Evolutionary conservation across 495 filamentous ascomycete genomes (phyloP).

Genomic region (Monascus purpureus): DNA sequence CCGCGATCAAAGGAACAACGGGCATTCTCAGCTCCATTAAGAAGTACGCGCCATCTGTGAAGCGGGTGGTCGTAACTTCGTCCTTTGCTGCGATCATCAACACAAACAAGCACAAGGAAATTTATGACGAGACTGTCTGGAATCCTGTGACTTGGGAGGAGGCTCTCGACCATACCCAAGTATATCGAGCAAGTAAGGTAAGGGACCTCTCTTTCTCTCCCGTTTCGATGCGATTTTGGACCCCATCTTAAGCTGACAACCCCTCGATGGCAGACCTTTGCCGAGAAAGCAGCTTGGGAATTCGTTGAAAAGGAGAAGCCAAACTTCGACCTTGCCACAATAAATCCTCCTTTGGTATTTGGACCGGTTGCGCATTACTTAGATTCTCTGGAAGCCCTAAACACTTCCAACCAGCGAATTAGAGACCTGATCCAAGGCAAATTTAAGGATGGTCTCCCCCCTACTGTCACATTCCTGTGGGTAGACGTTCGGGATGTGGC

Average conservation of each 20-base stretch:
- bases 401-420: constrained; percentile 52
- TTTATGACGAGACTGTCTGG: constrained; percentile 66
- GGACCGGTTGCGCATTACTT: constrained; percentile 56
- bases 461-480: constrained; percentile 43
- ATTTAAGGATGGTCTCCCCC: constrained; percentile 46
- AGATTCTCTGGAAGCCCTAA: constrained; percentile 50
- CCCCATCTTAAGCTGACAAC: neutral
- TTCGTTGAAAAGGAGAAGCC: constrained; percentile 69
- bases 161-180: constrained; percentile 39
- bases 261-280: constrained; percentile 24
- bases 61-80: constrained; percentile 71
- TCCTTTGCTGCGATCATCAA: constrained; percentile 71
- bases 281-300: constrained; percentile 67
- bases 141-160: constrained; percentile 68
- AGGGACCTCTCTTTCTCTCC: neutral
- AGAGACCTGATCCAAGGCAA: constrained; percentile 44
- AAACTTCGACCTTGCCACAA: constrained; percentile 59
- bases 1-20: constrained; percentile 74
- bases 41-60: constrained; percentile 59
- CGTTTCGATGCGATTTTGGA: neutral
- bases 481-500: constrained; percentile 61
- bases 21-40: constrained; percentile 65
- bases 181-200: constrained; percentile 59
- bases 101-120: constrained; percentile 28
- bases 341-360: constrained; percentile 57